phyloP scores from a whole-genome alignment of 306 rosid genomes.

The Dalbergia cochinchinensis region DNA sequence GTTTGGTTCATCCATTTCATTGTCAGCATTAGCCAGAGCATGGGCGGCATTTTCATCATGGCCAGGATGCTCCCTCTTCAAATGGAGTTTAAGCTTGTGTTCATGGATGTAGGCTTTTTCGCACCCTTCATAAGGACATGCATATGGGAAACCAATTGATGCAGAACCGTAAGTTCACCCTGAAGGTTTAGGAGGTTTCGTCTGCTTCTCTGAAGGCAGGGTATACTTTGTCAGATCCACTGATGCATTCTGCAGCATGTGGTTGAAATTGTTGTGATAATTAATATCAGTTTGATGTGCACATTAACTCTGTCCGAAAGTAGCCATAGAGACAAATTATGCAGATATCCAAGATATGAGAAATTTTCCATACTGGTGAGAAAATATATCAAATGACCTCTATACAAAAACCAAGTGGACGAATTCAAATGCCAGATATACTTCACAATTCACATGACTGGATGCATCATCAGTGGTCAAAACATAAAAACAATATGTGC shows the following conservation, averaged over 20 bases:
- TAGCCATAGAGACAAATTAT: too few relatives aligned
- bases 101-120: slow-evolving; percentile 94
- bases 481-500: not conserved
- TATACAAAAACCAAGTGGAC: not conserved
- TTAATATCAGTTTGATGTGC: not conserved
- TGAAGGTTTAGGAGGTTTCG: slow-evolving; percentile 68
- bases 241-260: slow-evolving; percentile 61
- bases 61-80: slow-evolving; percentile 95
- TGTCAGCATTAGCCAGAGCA: slow-evolving; percentile 67
- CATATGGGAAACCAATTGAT: slow-evolving; percentile 88
- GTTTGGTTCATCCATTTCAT: slow-evolving; percentile 89
- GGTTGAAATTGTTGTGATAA: slow-evolving; percentile 23
- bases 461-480: slow-evolving; percentile 4
- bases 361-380: slow-evolving; percentile 10
- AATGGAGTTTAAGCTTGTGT: slow-evolving; percentile 93
- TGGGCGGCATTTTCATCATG: slow-evolving; percentile 79
- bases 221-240: slow-evolving; percentile 73
- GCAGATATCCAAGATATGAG: not conserved
- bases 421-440: not conserved
- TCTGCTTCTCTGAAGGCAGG: slow-evolving; percentile 75
- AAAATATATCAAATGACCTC: slow-evolving; percentile 4
- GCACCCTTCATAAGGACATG: slow-evolving; percentile 94
- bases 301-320: too few relatives aligned
- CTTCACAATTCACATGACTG: slow-evolving; percentile 1
- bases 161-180: slow-evolving; percentile 75